phyloP scores from a whole-genome alignment of 2,329 filamentous ascomycete genomes.

The Aspergillus brasiliensis region DNA sequence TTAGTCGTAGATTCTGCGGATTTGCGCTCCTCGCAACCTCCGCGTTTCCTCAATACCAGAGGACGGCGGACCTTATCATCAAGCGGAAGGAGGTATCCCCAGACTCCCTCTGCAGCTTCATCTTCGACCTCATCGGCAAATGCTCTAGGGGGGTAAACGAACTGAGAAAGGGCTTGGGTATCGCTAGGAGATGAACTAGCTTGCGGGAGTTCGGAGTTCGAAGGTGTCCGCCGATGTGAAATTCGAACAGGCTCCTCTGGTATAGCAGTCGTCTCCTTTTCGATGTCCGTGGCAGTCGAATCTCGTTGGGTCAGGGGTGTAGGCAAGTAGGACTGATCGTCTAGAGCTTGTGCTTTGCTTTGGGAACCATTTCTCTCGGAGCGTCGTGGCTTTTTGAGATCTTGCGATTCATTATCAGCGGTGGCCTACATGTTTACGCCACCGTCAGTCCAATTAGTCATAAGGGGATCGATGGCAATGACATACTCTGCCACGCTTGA shows the following conservation, averaged over 20 bases:
- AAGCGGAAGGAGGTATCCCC: constrained; percentile 90
- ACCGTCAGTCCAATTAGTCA: constrained; percentile 20
- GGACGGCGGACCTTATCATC: constrained; percentile 69
- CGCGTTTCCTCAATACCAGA: constrained; percentile 74
- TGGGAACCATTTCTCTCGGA: constrained; percentile 71
- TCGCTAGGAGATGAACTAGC: constrained; percentile 67
- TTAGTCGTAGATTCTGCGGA: constrained; percentile 40
- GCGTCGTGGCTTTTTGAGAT: constrained; percentile 81
- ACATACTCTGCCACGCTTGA: constrained; percentile 76
- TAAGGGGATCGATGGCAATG: constrained; percentile 16
- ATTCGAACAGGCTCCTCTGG: constrained; percentile 62
- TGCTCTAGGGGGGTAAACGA: constrained; percentile 69
- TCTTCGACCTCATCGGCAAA: constrained; percentile 83
- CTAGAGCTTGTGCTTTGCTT: constrained; percentile 55
- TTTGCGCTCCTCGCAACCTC: constrained; percentile 62
- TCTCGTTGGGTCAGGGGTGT: constrained; percentile 75
- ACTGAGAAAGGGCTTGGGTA: constrained; percentile 80
- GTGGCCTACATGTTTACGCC: constrained; percentile 59
- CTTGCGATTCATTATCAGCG: constrained; percentile 60
- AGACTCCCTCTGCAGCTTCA: constrained; percentile 82
- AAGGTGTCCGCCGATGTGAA: constrained; percentile 42
- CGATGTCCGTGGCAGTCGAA: constrained; percentile 61
- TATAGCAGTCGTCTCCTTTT: constrained; percentile 73
- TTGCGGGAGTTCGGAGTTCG: constrained; percentile 40
- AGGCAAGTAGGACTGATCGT: constrained; percentile 71